Base-by-base conservation (phyloP, 2,329 filamentous ascomycete genomes). In the Aspergillus ochraceoroseus region DNA sequence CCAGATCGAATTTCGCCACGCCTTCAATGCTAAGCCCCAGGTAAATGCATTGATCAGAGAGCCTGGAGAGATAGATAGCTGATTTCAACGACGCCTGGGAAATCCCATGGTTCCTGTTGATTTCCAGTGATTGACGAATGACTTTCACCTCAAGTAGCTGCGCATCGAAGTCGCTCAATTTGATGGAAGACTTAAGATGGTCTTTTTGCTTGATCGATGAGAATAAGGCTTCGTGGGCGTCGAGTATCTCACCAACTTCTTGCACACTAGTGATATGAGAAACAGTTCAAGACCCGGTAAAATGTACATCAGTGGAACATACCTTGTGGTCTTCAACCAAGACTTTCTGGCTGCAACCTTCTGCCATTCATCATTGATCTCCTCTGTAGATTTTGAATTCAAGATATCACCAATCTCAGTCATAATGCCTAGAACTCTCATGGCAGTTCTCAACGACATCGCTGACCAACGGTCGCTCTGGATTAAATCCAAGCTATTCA, bases 271-370 rank as follows among this genome's bases (percentile, higher is more conserved):
- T 45, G 4, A 9, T 18, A 15, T 62, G 43, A 60, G 49, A 31
- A 30, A 17, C 11, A 20, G 3, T 15, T 23, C 5, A 13, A 29
- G 7, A 1, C 9, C 13, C 15, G 9, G n/a, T 3, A 6, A 27
- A 9, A 39, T 7, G 14, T 8, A 26, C 22, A 11, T 7, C 13
- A 25, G 17, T 13, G 9, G 13, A 7, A 68, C 78, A 67, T 73
- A 87, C 85, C 81, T 77, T 59, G 85, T 86, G 47, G 80, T 83
- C 57, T 82, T 79, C 80, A 95, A 87, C 89, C 88, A 95, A 29
- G 71, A 70, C 12, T 80, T 75, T 19, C 87, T 79, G 8, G 61
- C 62, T 46, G 79, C 75, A 55, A 95, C 85, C 30, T 72, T 74
- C 11, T 70, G 59, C 59, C 88, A 76, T 17, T 80, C 70, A 18